These are phyloP conservation scores for Dinochytrium kinnereticum DNA, from an alignment of 371 early-diverging fungal genomes.

Conservation along the genomic window DNA sequence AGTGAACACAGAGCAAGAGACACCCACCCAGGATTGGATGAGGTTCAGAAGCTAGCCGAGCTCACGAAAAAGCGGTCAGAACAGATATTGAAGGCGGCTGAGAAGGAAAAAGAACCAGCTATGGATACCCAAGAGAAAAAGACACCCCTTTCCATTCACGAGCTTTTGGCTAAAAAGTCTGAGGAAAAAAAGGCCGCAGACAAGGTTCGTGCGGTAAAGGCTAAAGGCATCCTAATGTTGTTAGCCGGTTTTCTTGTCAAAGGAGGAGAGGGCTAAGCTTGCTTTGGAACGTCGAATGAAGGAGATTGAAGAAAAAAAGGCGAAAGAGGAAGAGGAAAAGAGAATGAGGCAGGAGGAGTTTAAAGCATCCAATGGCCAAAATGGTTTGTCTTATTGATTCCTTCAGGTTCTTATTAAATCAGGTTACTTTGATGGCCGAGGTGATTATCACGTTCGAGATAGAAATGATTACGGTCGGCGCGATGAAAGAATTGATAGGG, in stretches of 20 bases:
- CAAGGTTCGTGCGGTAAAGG: conserved; percentile 47
- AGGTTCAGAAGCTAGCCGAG: conserved; percentile 4
- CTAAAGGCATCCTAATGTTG: not conserved
- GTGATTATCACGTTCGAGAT: conserved; percentile 31
- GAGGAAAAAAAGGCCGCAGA: conserved; percentile 60
- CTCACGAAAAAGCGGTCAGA: not conserved
- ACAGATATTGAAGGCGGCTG: conserved; percentile 17
- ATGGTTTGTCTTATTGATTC: not conserved
- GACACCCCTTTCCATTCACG: conserved; percentile 78
- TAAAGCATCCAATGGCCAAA: not conserved
- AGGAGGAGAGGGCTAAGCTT: conserved; percentile 86
- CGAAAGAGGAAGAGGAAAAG: conserved; percentile 66
- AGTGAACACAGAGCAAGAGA: not conserved
- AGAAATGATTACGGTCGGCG: conserved; percentile 24
- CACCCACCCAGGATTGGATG: not conserved
- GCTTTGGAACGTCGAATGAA: conserved; percentile 83
- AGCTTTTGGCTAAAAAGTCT: conserved; percentile 69
- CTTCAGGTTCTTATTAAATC: not conserved
- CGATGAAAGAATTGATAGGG: not conserved
- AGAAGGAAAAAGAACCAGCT: conserved; percentile 14
- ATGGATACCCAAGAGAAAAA: conserved; percentile 24
- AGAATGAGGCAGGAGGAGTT: conserved; percentile 30
- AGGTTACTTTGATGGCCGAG: conserved; percentile 36
- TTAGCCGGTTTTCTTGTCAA: conserved; percentile 86
- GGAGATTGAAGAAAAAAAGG: conserved; percentile 76